Conservation (phyloP, 2,329 filamentous ascomycete species). For the Diplodia seriata region DNA sequence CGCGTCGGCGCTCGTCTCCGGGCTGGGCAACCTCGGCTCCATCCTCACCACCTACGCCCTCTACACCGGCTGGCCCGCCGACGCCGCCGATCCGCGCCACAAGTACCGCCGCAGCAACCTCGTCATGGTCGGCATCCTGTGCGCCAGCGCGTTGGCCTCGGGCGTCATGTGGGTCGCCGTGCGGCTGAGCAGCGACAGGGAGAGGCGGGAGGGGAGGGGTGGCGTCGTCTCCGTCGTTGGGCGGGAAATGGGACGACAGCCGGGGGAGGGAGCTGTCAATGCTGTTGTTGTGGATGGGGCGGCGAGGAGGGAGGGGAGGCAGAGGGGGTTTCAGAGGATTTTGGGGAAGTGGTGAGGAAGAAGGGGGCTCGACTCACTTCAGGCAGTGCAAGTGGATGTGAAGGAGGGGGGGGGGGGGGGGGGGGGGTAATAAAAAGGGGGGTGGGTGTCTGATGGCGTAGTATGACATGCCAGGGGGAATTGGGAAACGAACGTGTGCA, state of each 20-base stretch:
- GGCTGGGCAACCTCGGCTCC: conserved; percentile 84
- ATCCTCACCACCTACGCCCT: conserved; percentile 88
- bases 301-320: conserved; percentile 50
- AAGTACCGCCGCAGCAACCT: conserved; percentile 85
- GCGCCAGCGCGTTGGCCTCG: conserved; percentile 76
- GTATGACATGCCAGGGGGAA: too few species aligned
- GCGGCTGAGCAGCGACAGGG: conserved; percentile 39
- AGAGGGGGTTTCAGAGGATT: conserved; percentile 50
- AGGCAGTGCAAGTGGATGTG: too few species aligned
- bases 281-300: conserved; percentile 56
- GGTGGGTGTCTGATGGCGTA: too few species aligned
- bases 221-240: conserved; percentile 67
- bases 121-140: conserved; percentile 85
- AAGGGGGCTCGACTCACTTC: too few species aligned
- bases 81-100: conserved; percentile 67
- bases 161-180: conserved; percentile 72
- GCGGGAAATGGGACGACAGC: not conserved
- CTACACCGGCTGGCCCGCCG: conserved; percentile 84
- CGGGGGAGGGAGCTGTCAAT: not conserved
- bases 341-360: conserved; percentile 32
- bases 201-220: conserved; percentile 34
- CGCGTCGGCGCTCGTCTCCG: conserved; percentile 83
- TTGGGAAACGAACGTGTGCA: too few species aligned
- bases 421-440: not conserved
- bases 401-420: too few species aligned